Base-by-base conservation (phyloP, 192 early-diverging fungal genomes). In the Coemansia sp. region DNA sequence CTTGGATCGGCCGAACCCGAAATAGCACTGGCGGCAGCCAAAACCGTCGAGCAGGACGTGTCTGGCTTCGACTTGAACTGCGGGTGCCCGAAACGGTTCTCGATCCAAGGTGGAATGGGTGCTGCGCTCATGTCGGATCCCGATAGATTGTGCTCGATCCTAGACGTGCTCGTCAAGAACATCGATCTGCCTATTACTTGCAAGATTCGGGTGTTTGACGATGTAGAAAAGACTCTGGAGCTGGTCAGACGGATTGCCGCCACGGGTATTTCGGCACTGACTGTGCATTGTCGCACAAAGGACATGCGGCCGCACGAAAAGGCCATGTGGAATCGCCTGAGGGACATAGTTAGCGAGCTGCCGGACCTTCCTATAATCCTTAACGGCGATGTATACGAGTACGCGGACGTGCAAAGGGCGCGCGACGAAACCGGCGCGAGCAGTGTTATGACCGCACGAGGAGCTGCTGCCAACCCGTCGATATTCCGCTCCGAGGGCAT, bases 1-100 rank as follows among this genome's bases (percentile, higher is more conserved):
- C 73, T 99, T 56, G 97, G 97, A n/a, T 88, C 94, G 35, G 89
- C 93, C 3, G 88, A 91, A 59, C 92, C 95, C 4, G 92, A 94
- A 44, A 72, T 89, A 13, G 97, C 96, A 4, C 79, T 97, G 27
- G 65, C 91, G 66, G 97, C 97, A 9, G 96, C 96, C 4, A 79
- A 87, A 44, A 84, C 81, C 33, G 89, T 98, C 85, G 94, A 91
- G 72, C 75, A 89, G 31, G 96, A 99, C 84, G 92, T 95, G 3
- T 82, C 92, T 31, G 95, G 90, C 0, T 91, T 99, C 62, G 97
- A 99, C 77, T 71, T 99, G 56, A 99, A 99, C 82, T 99, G 97
- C 76, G 97, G 97, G 3, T 99, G 97, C 69, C 97, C 97, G 0
- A 98, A 97, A 69, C 87, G 89, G 68, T 99, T 99, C 67, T 99